Evolutionary conservation across 2,329 filamentous ascomycete species (phyloP).

Genomic region (Claviceps purpurea): DNA sequence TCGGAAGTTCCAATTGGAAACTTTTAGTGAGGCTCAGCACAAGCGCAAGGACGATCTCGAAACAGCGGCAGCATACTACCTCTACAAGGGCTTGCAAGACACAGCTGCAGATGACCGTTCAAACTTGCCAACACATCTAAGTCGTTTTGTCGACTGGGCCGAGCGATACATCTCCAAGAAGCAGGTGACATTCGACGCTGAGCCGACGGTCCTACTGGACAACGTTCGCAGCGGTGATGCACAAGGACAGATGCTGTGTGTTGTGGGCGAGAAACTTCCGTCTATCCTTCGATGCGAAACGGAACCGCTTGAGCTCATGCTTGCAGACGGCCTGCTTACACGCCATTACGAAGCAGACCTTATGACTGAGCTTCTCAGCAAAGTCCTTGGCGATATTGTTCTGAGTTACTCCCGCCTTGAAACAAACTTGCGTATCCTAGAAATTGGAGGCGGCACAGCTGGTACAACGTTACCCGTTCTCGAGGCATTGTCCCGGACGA

Average conservation of each 20-base stretch:
- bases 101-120: constrained; percentile 9
- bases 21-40: constrained; percentile 12
- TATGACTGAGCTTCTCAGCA: not conserved
- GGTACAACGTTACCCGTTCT: constrained; percentile 25
- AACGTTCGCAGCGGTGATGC: constrained; percentile 2
- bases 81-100: constrained; percentile 10
- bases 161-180: constrained; percentile 2
- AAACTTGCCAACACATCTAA: constrained; percentile 11
- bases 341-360: constrained; percentile 6
- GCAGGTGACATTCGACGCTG: constrained; percentile 3
- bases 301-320: constrained; percentile 16
- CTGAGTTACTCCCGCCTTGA: constrained; percentile 16
- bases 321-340: constrained; percentile 14
- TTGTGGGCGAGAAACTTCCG: constrained; percentile 11
- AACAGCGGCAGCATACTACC: constrained; percentile 10
- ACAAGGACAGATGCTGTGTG: constrained; percentile 13
- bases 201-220: constrained; percentile 1
- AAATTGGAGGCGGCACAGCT: constrained; percentile 30
- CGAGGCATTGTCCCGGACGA: constrained; percentile 1
- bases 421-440: constrained; percentile 28
- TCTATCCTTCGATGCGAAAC: constrained; percentile 13
- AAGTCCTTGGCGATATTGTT: not conserved
- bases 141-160: constrained; percentile 10
- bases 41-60: constrained; percentile 9
- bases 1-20: constrained; percentile 12